Evolutionary conservation across 1,284 basidiomycete genomes (phyloP).

Genomic region (Porogramme epimiltina): DNA sequence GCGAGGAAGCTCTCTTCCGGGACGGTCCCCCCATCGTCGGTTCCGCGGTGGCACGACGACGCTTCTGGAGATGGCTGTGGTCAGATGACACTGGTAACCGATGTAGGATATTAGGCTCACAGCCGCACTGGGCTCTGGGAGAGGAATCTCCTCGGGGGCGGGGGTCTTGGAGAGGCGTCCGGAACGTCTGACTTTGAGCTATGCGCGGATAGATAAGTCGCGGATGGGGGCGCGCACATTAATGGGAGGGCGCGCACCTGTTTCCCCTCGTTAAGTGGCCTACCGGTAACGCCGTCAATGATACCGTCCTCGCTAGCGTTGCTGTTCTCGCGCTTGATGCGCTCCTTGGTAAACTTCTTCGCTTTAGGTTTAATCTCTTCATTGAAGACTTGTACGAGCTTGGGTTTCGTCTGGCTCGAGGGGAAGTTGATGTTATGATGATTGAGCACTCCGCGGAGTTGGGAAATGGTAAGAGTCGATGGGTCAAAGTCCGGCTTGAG

Average conservation of each 20-base stretch:
- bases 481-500: constrained; percentile 87
- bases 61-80: constrained; percentile 39
- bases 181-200: constrained; percentile 34
- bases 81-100: no score
- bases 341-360: constrained; percentile 64
- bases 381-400: constrained; percentile 82
- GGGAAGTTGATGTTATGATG: constrained; percentile 83
- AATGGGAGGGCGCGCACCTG: constrained; percentile 47
- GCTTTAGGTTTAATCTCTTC: constrained; percentile 70
- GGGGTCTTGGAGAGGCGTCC: constrained; percentile 37
- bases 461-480: constrained; percentile 73
- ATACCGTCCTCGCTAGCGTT: constrained; percentile 80
- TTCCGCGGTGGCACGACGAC: constrained; percentile 69
- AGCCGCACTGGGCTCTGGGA: constrained; percentile 28
- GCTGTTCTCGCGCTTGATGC: constrained; percentile 66
- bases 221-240: no score
- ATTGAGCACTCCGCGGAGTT: constrained; percentile 80
- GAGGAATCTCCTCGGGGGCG: constrained; percentile 19
- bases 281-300: constrained; percentile 74
- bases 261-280: constrained; percentile 49
- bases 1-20: constrained; percentile 35
- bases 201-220: neutral
- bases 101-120: constrained; percentile 37
- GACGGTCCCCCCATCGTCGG: constrained; percentile 60
- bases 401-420: constrained; percentile 82